These are phyloP conservation scores for Dothistroma septosporum DNA, from an alignment of 2,329 filamentous ascomycete species.

Conservation along the genomic window DNA sequence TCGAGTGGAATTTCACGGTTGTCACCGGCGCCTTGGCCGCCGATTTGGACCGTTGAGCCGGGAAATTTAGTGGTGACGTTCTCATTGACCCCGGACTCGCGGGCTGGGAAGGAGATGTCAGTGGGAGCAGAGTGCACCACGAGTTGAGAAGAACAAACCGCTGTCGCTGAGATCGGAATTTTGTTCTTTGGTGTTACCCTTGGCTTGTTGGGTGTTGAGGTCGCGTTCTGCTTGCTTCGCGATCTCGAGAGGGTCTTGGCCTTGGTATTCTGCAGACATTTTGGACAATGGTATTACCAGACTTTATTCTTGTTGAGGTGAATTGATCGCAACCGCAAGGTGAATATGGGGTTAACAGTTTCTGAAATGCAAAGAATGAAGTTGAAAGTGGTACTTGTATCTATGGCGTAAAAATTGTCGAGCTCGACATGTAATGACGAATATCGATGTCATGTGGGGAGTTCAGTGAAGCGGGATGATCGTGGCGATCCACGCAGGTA, in stretches of 20 bases:
- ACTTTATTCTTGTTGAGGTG: constrained; percentile 4
- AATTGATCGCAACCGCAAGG: constrained; percentile 1
- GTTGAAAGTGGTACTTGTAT: neutral
- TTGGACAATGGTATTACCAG: constrained; percentile 13
- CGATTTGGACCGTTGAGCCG: constrained; percentile 42
- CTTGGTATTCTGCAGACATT: constrained; percentile 44
- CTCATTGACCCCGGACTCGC: constrained; percentile 48
- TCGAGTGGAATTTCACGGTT: constrained; percentile 46
- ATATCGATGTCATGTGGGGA: neutral
- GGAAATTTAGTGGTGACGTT: constrained; percentile 41
- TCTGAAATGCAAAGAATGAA: neutral
- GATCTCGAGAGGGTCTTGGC: constrained; percentile 41
- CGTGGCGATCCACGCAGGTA: constrained; percentile 1
- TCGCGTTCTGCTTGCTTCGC: constrained; percentile 49
- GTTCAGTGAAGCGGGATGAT: neutral
- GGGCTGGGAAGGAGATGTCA: constrained; percentile 30
- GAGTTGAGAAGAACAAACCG: neutral
- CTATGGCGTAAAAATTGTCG: neutral
- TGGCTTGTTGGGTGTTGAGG: constrained; percentile 43
- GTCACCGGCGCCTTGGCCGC: constrained; percentile 44
- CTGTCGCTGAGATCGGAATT: constrained; percentile 1
- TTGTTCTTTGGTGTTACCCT: constrained; percentile 17
- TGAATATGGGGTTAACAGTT: neutral
- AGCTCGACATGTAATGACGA: neutral
- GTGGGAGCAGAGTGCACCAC: neutral